phyloP scores from a whole-genome alignment of 1,284 basidiomycete species.

The Ceratobasidium sp. region DNA sequence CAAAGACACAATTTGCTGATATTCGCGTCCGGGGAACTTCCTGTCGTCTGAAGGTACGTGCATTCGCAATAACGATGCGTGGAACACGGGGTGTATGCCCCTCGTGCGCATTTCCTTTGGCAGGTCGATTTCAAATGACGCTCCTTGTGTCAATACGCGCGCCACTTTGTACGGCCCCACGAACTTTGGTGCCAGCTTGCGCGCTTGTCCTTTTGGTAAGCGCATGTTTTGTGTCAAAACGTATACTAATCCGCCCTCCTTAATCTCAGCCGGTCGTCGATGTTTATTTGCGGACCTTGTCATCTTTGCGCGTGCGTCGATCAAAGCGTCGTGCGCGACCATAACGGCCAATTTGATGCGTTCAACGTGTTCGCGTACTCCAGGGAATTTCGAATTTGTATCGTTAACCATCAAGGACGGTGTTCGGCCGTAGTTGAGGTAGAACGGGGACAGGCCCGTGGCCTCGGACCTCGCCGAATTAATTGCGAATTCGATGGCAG shows the following conservation, averaged over 20 bases:
- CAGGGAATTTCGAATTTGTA: conserved; percentile 49
- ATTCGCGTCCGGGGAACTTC: conserved; percentile 31
- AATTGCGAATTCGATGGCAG: conserved; percentile 54
- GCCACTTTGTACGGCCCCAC: conserved; percentile 56
- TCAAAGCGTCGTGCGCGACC: conserved; percentile 55
- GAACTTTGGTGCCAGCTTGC: conserved; percentile 49
- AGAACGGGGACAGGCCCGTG: conserved; percentile 59
- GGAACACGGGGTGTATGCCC: conserved; percentile 16
- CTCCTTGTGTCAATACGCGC: conserved; percentile 50
- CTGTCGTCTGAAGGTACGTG: conserved; percentile 43
- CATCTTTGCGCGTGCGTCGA: conserved; percentile 53
- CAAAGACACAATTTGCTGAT: not conserved
- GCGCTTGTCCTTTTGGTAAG: conserved; percentile 53
- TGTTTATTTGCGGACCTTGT: conserved; percentile 54
- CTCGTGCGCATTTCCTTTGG: conserved; percentile 51
- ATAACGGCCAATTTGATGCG: conserved; percentile 41
- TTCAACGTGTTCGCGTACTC: conserved; percentile 43
- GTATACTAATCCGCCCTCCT: conserved; percentile 54
- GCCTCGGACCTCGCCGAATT: conserved; percentile 56
- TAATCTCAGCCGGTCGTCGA: conserved; percentile 47
- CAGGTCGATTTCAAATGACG: conserved; percentile 55
- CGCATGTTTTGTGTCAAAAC: conserved; percentile 55
- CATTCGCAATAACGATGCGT: conserved; percentile 49
- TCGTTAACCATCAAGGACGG: conserved; percentile 50
- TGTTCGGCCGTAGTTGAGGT: conserved; percentile 57